phyloP scores from a whole-genome alignment of 2,329 filamentous ascomycete genomes.

The Fusarium albosuccineum region DNA sequence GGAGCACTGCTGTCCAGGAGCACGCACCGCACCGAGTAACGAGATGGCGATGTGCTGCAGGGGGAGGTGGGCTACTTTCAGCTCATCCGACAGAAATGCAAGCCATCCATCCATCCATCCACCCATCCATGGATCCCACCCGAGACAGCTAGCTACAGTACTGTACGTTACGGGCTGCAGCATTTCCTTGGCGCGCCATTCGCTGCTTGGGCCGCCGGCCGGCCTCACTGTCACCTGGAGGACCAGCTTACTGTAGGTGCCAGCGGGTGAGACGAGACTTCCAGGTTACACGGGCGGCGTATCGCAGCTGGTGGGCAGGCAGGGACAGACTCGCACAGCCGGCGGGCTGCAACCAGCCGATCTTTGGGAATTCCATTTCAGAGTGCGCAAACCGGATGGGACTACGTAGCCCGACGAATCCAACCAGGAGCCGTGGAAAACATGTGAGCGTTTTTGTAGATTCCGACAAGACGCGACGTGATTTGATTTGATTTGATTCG shows the following conservation, averaged over 20 bases:
- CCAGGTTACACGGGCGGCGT: constrained; percentile 12
- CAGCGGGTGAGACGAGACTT: constrained; percentile 7
- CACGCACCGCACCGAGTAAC: not conserved
- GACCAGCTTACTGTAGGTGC: not conserved
- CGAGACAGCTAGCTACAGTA: constrained; percentile 12
- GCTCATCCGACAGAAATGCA: constrained; percentile 22
- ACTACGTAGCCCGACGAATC: too few relatives aligned
- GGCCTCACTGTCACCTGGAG: constrained; percentile 11
- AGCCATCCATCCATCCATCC: constrained; percentile 17
- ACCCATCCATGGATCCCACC: constrained; percentile 2
- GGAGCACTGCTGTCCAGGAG: not conserved
- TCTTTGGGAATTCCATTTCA: constrained; percentile 5
- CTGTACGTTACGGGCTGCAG: constrained; percentile 13
- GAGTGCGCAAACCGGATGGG: too few relatives aligned
- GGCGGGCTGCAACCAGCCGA: constrained; percentile 24
- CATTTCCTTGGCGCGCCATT: constrained; percentile 27
- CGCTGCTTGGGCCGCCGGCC: constrained; percentile 24
- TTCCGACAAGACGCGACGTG: not conserved
- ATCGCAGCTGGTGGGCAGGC: too few relatives aligned
- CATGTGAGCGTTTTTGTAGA: constrained; percentile 6
- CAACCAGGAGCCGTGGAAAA: not conserved
- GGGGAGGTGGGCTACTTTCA: constrained; percentile 17
- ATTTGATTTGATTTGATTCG: constrained; percentile 3
- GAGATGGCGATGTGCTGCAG: constrained; percentile 22
- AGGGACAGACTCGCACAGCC: constrained; percentile 30